A percentile compares a stretch with the other conserved stretches of the same genome.
phyloP scores from a whole-genome alignment of 306 rosid species.

The Castanea crenata region DNA sequence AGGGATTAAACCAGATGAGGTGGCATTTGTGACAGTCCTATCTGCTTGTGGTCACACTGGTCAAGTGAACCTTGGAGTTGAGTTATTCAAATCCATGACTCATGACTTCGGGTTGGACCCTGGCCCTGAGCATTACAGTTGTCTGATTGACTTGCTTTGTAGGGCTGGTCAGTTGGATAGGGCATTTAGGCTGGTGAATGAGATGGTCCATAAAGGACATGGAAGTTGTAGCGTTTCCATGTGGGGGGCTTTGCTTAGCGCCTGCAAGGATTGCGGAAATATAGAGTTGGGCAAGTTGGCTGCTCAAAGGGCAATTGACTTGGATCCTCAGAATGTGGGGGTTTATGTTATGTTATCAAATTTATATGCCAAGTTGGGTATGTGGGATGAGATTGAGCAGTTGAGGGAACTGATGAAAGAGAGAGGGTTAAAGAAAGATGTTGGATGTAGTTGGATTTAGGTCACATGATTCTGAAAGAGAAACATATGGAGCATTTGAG shows the following conservation, averaged over 20 bases:
- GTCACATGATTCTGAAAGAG: constrained; percentile 16
- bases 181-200: constrained; percentile 63
- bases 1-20: constrained; percentile 62
- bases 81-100: constrained; percentile 69
- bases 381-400: constrained; percentile 75
- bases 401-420: constrained; percentile 52
- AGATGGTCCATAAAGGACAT: constrained; percentile 28
- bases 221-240: constrained; percentile 43
- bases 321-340: constrained; percentile 63
- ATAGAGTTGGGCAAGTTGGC: constrained; percentile 65
- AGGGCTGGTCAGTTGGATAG: constrained; percentile 70
- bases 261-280: constrained; percentile 63
- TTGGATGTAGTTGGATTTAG: constrained; percentile 73
- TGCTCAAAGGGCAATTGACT: constrained; percentile 58
- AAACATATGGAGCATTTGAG: neutral
- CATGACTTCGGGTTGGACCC: constrained; percentile 59
- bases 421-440: constrained; percentile 56
- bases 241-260: constrained; percentile 72
- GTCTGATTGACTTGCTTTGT: constrained; percentile 75
- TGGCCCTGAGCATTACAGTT: constrained; percentile 66
- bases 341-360: constrained; percentile 58
- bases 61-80: constrained; percentile 57
- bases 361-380: constrained; percentile 57
- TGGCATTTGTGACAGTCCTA: constrained; percentile 65
- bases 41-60: constrained; percentile 78